A percentile compares a stretch with the other conserved stretches of the same genome.
phyloP scores from a whole-genome alignment of 495 filamentous ascomycete species.

The Penicilliopsis zonata region DNA sequence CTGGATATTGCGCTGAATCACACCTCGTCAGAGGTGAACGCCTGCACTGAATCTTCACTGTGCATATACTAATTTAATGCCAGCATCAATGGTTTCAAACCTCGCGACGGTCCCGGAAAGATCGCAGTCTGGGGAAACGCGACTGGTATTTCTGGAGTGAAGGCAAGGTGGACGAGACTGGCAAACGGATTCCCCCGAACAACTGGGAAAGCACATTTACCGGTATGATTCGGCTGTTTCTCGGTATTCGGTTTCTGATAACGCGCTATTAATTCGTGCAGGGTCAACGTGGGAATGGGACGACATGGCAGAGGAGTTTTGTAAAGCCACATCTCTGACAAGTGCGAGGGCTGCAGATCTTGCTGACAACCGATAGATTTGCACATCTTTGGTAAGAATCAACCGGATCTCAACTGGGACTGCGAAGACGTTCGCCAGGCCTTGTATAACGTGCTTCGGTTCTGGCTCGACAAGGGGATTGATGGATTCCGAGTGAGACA shows the following conservation, averaged over 20 bases:
- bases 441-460: slow-evolving; percentile 27
- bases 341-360: slow-evolving; percentile 32
- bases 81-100: slow-evolving; percentile 56
- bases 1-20: slow-evolving; percentile 59
- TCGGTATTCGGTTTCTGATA: too few relatives aligned
- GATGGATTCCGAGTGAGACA: slow-evolving; percentile 33
- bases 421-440: slow-evolving; percentile 26
- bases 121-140: slow-evolving; percentile 18
- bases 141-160: slow-evolving; percentile 45
- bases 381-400: slow-evolving; percentile 30
- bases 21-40: slow-evolving; percentile 28
- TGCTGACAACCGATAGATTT: slow-evolving; percentile 34
- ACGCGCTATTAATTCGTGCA: slow-evolving; percentile 22
- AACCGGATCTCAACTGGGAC: slow-evolving; percentile 39
- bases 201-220: slow-evolving; percentile 38
- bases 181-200: slow-evolving; percentile 38
- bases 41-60: slow-evolving; percentile 26
- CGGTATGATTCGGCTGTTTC: slow-evolving; percentile 3
- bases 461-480: slow-evolving; percentile 34
- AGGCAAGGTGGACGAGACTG: slow-evolving; percentile 24
- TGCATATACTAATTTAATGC: slow-evolving; percentile 26
- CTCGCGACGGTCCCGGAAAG: slow-evolving; percentile 23
- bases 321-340: slow-evolving; percentile 2
- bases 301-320: slow-evolving; percentile 32
- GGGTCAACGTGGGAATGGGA: slow-evolving; percentile 35